These are phyloP conservation scores for Zygosaccharomyces sapae DNA, from an alignment of 1,139 yeast genomes.

Conservation along the genomic window DNA sequence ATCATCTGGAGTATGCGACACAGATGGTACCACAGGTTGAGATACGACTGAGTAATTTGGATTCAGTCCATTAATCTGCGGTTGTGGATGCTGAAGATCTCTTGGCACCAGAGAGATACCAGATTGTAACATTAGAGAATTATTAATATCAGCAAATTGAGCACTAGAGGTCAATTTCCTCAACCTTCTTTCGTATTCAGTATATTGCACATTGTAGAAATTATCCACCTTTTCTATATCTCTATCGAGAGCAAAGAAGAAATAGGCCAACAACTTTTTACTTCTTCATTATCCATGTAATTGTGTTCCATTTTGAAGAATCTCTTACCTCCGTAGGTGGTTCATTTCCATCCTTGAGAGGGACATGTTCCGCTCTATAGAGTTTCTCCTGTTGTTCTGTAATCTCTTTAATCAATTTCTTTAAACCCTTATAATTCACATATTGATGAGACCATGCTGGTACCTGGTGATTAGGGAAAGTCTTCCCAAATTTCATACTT, in stretches of 20 bases:
- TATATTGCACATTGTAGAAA: constrained; percentile 67
- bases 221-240: constrained; percentile 78
- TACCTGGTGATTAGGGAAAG: constrained; percentile 75
- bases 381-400: constrained; percentile 33
- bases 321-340: constrained; percentile 21
- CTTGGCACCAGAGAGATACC: constrained; percentile 6
- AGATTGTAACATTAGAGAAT: constrained; percentile 14
- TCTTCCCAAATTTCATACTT: constrained; percentile 92
- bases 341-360: constrained; percentile 11
- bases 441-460: constrained; percentile 86
- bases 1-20: constrained; percentile 20
- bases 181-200: constrained; percentile 71
- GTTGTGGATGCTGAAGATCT: constrained; percentile 12
- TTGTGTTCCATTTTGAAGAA: constrained; percentile 15
- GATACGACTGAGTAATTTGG: constrained; percentile 11
- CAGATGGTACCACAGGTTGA: constrained; percentile 15
- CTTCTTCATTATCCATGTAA: constrained; percentile 38
- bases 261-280: constrained; percentile 52
- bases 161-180: constrained; percentile 43
- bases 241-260: constrained; percentile 75
- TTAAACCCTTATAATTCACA: constrained; percentile 80
- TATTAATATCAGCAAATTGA: constrained; percentile 34
- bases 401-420: constrained; percentile 67
- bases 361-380: constrained; percentile 20
- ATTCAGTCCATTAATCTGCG: constrained; percentile 7